Conservation (phyloP, 2,329 filamentous ascomycete species). For the Ambrosiella cleistominuta region DNA sequence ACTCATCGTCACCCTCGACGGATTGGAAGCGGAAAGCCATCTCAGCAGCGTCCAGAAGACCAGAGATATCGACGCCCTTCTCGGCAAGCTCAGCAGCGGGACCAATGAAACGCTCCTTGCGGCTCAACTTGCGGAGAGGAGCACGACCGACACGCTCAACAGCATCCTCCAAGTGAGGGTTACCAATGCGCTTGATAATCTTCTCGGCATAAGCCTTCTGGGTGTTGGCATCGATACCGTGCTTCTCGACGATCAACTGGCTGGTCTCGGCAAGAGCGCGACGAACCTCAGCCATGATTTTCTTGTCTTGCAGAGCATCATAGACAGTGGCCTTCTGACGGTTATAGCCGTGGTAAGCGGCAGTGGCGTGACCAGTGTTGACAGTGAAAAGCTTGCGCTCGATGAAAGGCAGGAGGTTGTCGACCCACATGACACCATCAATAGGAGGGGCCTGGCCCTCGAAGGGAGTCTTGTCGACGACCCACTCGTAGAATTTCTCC, state of each 20-base stretch:
- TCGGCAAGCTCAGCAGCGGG: conserved; percentile 82
- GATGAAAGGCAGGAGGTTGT: conserved; percentile 83
- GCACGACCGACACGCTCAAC: conserved; percentile 92
- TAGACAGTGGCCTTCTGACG: conserved; percentile 74
- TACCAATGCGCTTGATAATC: conserved; percentile 84
- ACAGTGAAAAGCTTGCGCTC: conserved; percentile 99
- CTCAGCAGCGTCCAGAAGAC: conserved; percentile 68
- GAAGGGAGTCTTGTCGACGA: conserved; percentile 79
- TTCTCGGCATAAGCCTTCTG: conserved; percentile 79
- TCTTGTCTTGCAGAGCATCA: conserved; percentile 46
- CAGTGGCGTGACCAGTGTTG: conserved; percentile 94
- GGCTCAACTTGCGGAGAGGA: conserved; percentile 79
- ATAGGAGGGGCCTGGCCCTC: conserved; percentile 55
- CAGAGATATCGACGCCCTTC: conserved; percentile 52
- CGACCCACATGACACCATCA: conserved; percentile 81
- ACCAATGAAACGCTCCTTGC: conserved; percentile 90
- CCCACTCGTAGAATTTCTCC: conserved; percentile 99
- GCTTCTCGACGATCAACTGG: conserved; percentile 69
- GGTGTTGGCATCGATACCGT: conserved; percentile 55
- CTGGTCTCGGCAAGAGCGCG: conserved; percentile 74
- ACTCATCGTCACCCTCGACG: conserved; percentile 82
- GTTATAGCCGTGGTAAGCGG: conserved; percentile 87
- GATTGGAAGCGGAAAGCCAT: conserved; percentile 93
- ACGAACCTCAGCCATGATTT: conserved; percentile 64
- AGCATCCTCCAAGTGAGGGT: conserved; percentile 79